Percentiles rank a stretch among this genome's conserved stretches.
Evolutionary conservation across 1,284 basidiomycete genomes (phyloP).

Genomic region (Boletellus deceptivus): DNA sequence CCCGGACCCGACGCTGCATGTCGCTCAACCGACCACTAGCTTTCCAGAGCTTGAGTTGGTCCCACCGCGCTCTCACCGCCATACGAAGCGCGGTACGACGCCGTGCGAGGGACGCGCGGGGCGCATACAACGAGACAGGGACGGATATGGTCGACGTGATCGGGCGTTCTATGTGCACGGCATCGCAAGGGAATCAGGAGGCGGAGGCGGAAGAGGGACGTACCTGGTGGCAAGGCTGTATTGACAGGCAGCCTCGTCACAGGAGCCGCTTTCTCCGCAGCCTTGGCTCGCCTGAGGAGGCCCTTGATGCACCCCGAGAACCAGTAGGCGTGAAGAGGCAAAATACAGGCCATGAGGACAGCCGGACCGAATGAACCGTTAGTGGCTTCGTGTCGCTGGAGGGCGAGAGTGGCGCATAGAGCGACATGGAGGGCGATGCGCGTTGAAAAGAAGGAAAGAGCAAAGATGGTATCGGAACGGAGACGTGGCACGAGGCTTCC

Average conservation of each 20-base stretch:
- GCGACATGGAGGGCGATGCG: slow-evolving; percentile 51
- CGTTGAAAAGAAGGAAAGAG: slow-evolving; percentile 50
- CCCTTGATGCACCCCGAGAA: slow-evolving; percentile 53
- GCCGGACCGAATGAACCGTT: slow-evolving; percentile 40
- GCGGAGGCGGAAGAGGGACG: background rate
- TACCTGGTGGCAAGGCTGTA: slow-evolving; percentile 6
- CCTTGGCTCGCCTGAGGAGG: slow-evolving; percentile 40
- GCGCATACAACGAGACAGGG: slow-evolving; percentile 5
- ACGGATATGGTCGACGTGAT: slow-evolving; percentile 7
- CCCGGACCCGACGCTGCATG: slow-evolving; percentile 30
- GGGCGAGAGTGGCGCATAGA: slow-evolving; percentile 37
- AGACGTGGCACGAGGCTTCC: slow-evolving; percentile 45
- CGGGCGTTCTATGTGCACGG: slow-evolving; percentile 11
- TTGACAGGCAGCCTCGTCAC: slow-evolving; percentile 4
- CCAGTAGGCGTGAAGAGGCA: slow-evolving; percentile 54
- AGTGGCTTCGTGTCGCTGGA: slow-evolving; percentile 31
- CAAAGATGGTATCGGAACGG: slow-evolving; percentile 53
- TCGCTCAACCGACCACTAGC: slow-evolving; percentile 28
- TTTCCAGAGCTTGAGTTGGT: slow-evolving; percentile 28
- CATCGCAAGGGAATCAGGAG: background rate
- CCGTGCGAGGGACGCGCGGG: slow-evolving; percentile 24
- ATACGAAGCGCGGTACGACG: slow-evolving; percentile 29
- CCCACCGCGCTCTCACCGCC: slow-evolving; percentile 30
- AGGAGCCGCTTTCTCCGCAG: slow-evolving; percentile 1
- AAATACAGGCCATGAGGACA: slow-evolving; percentile 41